phyloP scores from a whole-genome alignment of 1,284 basidiomycete genomes.

The Rugosomyces carneus region DNA sequence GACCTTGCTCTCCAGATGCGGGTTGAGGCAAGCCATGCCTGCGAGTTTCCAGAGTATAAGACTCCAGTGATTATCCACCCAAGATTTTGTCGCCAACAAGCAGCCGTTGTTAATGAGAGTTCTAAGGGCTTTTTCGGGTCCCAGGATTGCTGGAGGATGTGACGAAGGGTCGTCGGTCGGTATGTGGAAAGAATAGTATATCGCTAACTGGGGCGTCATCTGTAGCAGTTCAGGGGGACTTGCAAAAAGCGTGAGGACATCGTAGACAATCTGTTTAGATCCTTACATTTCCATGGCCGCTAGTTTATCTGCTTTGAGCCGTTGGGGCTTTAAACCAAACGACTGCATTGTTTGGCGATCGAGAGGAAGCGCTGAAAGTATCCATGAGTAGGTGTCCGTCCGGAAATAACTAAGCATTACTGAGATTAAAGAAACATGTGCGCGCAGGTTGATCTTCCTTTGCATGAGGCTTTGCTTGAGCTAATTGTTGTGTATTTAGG shows the following conservation, averaged over 20 bases:
- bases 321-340: constrained; percentile 55
- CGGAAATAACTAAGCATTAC: constrained; percentile 29
- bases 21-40: constrained; percentile 71
- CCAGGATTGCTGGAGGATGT: constrained; percentile 29
- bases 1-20: constrained; percentile 46
- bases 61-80: constrained; percentile 91
- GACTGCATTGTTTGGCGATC: constrained; percentile 40
- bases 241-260: constrained; percentile 27
- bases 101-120: constrained; percentile 51
- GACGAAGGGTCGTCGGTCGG: constrained; percentile 21
- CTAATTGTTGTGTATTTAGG: constrained; percentile 9
- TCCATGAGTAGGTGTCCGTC: constrained; percentile 3
- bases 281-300: constrained; percentile 59
- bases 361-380: constrained; percentile 31
- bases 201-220: constrained; percentile 53
- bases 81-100: constrained; percentile 58
- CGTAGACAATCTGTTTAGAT: not conserved
- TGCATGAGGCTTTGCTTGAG: not conserved
- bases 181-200: constrained; percentile 60
- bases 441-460: constrained; percentile 5
- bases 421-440: constrained; percentile 36
- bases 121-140: constrained; percentile 46
- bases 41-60: constrained; percentile 94
- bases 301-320: constrained; percentile 44
- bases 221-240: constrained; percentile 48